These are phyloP conservation scores for Astrephomene gubernaculifera DNA, from an alignment of 139 green algal genomes.

Conservation along the genomic window DNA sequence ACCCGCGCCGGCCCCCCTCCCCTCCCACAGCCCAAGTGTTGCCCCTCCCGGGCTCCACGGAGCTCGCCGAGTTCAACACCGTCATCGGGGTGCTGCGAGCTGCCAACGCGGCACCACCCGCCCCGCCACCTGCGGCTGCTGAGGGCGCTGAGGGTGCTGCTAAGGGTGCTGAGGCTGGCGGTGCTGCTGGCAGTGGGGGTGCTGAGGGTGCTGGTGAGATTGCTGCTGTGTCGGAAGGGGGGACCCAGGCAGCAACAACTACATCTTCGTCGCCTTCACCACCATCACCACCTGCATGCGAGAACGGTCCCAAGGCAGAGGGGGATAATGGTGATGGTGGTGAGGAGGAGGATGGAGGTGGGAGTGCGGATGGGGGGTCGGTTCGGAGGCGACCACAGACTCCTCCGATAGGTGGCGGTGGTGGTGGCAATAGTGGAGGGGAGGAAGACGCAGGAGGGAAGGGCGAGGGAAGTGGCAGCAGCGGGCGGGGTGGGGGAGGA, in stretches of 20 bases:
- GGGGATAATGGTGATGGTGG: background rate
- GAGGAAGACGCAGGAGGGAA: background rate
- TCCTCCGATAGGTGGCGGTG: too few relatives aligned
- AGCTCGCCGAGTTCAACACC: conserved; percentile 16
- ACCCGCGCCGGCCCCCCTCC: background rate
- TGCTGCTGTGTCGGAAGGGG: too few relatives aligned
- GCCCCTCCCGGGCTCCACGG: conserved; percentile 18
- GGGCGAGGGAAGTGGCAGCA: background rate
- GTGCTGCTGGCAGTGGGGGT: too few relatives aligned
- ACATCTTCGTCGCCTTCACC: too few relatives aligned
- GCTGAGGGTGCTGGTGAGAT: too few relatives aligned
- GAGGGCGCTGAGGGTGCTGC: background rate
- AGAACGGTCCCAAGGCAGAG: background rate
- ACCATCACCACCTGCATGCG: too few relatives aligned
- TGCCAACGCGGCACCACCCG: background rate
- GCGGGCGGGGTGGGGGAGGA: background rate
- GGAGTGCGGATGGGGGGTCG: background rate
- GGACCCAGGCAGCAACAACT: too few relatives aligned
- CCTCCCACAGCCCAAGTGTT: conserved; percentile 22
- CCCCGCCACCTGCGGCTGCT: background rate
- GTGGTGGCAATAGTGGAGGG: background rate
- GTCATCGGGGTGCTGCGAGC: conserved; percentile 39
- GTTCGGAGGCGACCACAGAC: background rate
- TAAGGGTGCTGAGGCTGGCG: background rate
- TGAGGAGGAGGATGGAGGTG: background rate